Conservation (phyloP, 208 protist species). For the Leishmania major region DNA sequence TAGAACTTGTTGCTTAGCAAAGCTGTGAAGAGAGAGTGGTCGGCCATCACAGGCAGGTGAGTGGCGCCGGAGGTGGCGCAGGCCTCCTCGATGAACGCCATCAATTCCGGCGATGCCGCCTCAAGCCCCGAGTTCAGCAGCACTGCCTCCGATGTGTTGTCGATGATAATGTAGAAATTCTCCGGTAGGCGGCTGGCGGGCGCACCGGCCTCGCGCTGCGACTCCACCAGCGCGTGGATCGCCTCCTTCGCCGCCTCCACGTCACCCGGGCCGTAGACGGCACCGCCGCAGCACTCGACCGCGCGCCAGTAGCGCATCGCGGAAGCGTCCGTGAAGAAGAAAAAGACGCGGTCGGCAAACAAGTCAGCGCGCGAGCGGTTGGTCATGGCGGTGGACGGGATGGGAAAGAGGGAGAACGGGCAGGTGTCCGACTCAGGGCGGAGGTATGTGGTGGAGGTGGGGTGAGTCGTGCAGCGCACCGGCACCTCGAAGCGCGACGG, state of each 20-base stretch:
- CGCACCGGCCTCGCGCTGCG: conserved; percentile 18
- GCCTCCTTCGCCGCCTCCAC: conserved; percentile 32
- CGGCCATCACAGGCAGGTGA: conserved; percentile 41
- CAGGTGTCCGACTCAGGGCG: conserved; percentile 72
- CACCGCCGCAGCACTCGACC: conserved; percentile 41
- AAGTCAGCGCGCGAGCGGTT: conserved; percentile 48
- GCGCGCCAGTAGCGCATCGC: conserved; percentile 45
- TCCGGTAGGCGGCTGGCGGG: conserved; percentile 12
- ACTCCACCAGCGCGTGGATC: conserved; percentile 27
- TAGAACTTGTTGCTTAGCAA: conserved; percentile 47
- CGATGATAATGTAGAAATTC: conserved; percentile 67
- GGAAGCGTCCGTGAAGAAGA: conserved; percentile 55
- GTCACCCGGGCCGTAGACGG: conserved; percentile 31
- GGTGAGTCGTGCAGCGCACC: conserved; percentile 39
- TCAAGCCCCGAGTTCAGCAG: conserved; percentile 37
- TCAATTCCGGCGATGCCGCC: conserved; percentile 31
- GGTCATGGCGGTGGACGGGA: conserved; percentile 50
- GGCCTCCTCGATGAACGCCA: conserved; percentile 36
- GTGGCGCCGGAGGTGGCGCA: conserved; percentile 16
- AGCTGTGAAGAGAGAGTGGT: conserved; percentile 46
- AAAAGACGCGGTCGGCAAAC: conserved; percentile 48
- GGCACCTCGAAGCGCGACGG: conserved; percentile 67
- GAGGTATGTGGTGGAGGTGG: conserved; percentile 50
- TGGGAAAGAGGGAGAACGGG: conserved; percentile 78
- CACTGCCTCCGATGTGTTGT: conserved; percentile 42